phyloP scores from a whole-genome alignment of 2,329 filamentous ascomycete genomes.

The Nemania serpens region DNA sequence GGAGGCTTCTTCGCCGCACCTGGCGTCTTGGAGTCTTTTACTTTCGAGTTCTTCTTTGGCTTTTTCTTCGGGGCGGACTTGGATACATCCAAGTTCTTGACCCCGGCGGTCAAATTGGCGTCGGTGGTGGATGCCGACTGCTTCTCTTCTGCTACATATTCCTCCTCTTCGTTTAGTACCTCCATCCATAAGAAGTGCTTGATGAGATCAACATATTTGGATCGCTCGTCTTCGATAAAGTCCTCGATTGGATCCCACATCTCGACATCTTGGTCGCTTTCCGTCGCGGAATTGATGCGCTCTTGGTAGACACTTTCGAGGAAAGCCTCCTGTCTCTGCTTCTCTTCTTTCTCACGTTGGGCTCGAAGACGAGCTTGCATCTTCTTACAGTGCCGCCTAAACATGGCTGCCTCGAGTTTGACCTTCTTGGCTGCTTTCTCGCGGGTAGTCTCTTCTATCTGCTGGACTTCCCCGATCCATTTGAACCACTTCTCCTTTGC shows the following conservation, averaged over 20 bases:
- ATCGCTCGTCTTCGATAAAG: conserved; percentile 50
- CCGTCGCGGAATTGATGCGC: conserved; percentile 41
- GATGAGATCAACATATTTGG: conserved; percentile 50
- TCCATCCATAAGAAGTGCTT: conserved; percentile 51
- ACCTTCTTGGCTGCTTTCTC: conserved; percentile 56
- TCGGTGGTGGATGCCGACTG: background rate
- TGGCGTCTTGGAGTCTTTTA: conserved; percentile 26
- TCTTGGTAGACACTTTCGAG: conserved; percentile 50
- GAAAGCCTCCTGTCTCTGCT: conserved; percentile 49
- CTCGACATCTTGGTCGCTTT: conserved; percentile 43
- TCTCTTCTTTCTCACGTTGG: conserved; percentile 47
- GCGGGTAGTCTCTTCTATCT: conserved; percentile 49
- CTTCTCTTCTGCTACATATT: conserved; percentile 2
- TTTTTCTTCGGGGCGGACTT: conserved; percentile 37
- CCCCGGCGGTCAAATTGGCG: too few relatives aligned
- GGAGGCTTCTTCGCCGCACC: conserved; percentile 2
- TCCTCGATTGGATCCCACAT: conserved; percentile 56
- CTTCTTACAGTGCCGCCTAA: conserved; percentile 52
- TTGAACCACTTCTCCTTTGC: conserved; percentile 53
- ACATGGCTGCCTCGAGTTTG: conserved; percentile 53
- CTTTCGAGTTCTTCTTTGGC: conserved; percentile 42
- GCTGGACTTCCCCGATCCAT: conserved; percentile 52
- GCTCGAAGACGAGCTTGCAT: conserved; percentile 46
- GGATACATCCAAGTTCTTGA: conserved; percentile 16
- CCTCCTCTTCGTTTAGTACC: conserved; percentile 29